Conservation (phyloP, 2,329 filamentous ascomycete genomes). For the Pyrenochaeta sp. region DNA sequence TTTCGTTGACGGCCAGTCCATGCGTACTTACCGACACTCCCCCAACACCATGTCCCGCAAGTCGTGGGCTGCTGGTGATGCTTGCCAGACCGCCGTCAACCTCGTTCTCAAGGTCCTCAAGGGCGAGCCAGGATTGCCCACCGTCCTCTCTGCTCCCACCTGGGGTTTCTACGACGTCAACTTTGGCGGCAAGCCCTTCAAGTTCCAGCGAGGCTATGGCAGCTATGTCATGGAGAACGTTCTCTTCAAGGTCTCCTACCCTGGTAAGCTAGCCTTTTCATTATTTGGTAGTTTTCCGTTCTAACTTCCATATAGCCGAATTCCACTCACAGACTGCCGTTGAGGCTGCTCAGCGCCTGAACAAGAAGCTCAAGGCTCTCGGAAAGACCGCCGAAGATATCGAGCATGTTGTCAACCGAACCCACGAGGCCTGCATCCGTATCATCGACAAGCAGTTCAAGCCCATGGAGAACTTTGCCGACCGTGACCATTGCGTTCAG, state of each 20-base stretch:
- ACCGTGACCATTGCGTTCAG: constrained; percentile 99
- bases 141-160: constrained; percentile 86
- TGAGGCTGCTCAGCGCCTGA: constrained; percentile 89
- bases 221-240: constrained; percentile 99
- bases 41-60: constrained; percentile 99
- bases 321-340: constrained; percentile 99
- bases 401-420: constrained; percentile 90
- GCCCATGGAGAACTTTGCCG: constrained; percentile 99
- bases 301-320: constrained; percentile 66
- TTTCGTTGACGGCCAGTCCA: constrained; percentile 94
- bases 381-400: constrained; percentile 92
- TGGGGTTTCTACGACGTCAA: constrained; percentile 99
- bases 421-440: constrained; percentile 96
- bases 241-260: constrained; percentile 99
- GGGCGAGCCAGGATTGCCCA: constrained; percentile 90
- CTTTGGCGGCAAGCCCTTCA: constrained; percentile 89
- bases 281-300: not conserved
- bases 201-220: constrained; percentile 95
- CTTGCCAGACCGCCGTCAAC: constrained; percentile 94
- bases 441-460: constrained; percentile 99
- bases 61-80: constrained; percentile 98
- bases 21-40: constrained; percentile 95
- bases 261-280: constrained; percentile 65
- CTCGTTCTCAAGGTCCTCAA: constrained; percentile 88
- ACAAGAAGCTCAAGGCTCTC: constrained; percentile 79